Evolutionary conservation across 805 yeast species (phyloP).

Genomic region (Hanseniaspora osmophila): DNA sequence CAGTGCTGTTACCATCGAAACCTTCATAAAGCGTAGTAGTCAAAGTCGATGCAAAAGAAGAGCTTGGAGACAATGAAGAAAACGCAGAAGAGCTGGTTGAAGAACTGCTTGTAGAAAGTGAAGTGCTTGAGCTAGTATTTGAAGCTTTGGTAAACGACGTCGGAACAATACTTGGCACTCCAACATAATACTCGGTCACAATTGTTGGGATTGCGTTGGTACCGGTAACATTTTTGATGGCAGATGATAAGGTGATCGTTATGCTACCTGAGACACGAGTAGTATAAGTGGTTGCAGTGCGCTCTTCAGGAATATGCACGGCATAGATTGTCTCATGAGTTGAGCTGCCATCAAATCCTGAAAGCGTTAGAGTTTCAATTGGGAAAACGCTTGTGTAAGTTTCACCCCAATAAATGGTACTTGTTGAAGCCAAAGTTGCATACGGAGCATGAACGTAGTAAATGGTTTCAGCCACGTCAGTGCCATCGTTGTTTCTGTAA

Average conservation of each 20-base stretch:
- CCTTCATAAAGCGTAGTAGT: too few species aligned
- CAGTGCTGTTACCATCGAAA: not conserved
- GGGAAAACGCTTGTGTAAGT: not conserved
- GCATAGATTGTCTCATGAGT: not conserved
- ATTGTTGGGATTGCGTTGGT: not conserved
- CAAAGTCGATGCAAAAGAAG: too few species aligned
- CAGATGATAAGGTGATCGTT: not conserved
- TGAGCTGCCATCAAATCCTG: not conserved
- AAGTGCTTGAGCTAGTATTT: too few species aligned
- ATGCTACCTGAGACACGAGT: not conserved
- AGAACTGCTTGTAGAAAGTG: too few species aligned
- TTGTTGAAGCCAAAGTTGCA: not conserved
- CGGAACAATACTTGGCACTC: not conserved
- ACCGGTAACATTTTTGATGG: not conserved
- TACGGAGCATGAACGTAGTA: constrained; percentile 1
- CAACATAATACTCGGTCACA: not conserved
- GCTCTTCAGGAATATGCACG: not conserved
- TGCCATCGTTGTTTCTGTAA: not conserved
- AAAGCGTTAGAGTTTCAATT: not conserved
- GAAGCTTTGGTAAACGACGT: too few species aligned
- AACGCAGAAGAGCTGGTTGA: too few species aligned
- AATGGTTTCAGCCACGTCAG: not conserved
- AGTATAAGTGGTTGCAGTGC: not conserved
- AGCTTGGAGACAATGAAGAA: too few species aligned
- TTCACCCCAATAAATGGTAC: not conserved